Conservation (phyloP, 208 protist species). For the Leptomonas pyrrhocoris region DNA sequence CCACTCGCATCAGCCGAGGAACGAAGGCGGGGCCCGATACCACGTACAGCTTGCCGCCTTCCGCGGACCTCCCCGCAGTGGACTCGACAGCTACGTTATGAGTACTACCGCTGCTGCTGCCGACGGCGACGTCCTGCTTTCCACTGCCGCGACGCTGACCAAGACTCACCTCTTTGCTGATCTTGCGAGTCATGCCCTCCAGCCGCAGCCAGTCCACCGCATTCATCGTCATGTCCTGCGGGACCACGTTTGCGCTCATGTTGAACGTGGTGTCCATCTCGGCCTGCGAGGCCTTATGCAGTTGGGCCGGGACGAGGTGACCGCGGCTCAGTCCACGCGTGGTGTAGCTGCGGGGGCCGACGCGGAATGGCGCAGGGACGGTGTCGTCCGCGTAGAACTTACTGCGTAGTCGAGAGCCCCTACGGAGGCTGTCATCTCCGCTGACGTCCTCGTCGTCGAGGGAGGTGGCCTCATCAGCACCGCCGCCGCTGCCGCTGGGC, state of each 20-base stretch:
- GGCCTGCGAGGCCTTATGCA: slow-evolving; percentile 68
- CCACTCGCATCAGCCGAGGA: slow-evolving; percentile 48
- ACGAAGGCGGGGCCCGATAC: slow-evolving; percentile 71
- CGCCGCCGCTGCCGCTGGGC: neutral
- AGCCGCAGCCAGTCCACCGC: slow-evolving; percentile 82
- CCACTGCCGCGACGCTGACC: slow-evolving; percentile 8
- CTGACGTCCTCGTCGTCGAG: slow-evolving; percentile 16
- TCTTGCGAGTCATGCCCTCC: slow-evolving; percentile 64
- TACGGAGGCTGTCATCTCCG: neutral
- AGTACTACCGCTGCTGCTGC: too few species aligned
- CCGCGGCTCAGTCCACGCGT: slow-evolving; percentile 70
- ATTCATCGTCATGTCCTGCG: slow-evolving; percentile 88
- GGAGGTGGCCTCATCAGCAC: slow-evolving; percentile 14
- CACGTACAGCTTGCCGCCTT: slow-evolving; percentile 35
- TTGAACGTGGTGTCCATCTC: slow-evolving; percentile 86
- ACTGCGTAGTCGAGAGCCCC: slow-evolving; percentile 45
- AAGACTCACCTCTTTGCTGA: slow-evolving; percentile 41
- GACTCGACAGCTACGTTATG: too few species aligned
- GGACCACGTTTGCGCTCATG: slow-evolving; percentile 88
- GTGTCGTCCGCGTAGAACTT: slow-evolving; percentile 73
- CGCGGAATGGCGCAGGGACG: slow-evolving; percentile 69
- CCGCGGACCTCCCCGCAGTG: slow-evolving; percentile 10
- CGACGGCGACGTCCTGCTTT: neutral
- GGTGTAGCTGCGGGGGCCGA: slow-evolving; percentile 56
- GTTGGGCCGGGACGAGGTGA: slow-evolving; percentile 83